phyloP scores from a whole-genome alignment of 495 filamentous ascomycete species.

The Lepidopterella palustris region DNA sequence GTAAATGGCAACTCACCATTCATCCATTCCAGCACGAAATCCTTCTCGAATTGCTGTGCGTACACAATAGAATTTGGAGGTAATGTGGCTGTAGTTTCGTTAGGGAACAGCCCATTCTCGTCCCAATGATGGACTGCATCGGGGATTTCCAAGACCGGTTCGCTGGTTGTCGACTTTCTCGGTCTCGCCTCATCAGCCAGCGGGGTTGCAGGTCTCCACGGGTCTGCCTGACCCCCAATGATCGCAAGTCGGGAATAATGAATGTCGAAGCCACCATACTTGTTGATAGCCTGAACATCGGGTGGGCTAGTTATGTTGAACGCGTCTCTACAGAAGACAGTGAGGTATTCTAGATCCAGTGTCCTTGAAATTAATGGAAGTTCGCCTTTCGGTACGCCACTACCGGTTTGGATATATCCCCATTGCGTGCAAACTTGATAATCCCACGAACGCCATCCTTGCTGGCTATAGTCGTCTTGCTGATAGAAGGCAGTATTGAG shows the following conservation, averaged over 20 bases:
- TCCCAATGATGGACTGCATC: conserved; percentile 65
- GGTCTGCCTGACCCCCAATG: conserved; percentile 62
- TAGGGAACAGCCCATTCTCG: conserved; percentile 59
- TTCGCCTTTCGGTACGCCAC: conserved; percentile 49
- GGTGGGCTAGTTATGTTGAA: conserved; percentile 58
- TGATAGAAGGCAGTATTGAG: conserved; percentile 47
- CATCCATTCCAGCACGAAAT: conserved; percentile 62
- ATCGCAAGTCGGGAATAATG: conserved; percentile 58
- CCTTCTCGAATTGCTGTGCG: conserved; percentile 48
- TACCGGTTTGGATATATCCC: conserved; percentile 65
- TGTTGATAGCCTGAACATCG: conserved; percentile 54
- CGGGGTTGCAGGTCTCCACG: conserved; percentile 61
- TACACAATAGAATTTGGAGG: conserved; percentile 50
- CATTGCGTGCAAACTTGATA: conserved; percentile 47
- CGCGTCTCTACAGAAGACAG: conserved; percentile 48
- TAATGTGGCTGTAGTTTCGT: conserved; percentile 47
- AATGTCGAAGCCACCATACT: conserved; percentile 61
- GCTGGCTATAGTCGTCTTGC: conserved; percentile 43
- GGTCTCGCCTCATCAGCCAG: conserved; percentile 45
- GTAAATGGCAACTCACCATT: too few species aligned
- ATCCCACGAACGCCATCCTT: conserved; percentile 29
- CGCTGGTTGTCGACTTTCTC: conserved; percentile 46
- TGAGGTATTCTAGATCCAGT: conserved; percentile 49
- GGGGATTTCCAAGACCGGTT: conserved; percentile 60
- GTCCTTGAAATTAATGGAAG: conserved; percentile 60